These are phyloP conservation scores for Artemisia annua DNA, from an alignment of 129 eudicot species.

Conservation along the genomic window DNA sequence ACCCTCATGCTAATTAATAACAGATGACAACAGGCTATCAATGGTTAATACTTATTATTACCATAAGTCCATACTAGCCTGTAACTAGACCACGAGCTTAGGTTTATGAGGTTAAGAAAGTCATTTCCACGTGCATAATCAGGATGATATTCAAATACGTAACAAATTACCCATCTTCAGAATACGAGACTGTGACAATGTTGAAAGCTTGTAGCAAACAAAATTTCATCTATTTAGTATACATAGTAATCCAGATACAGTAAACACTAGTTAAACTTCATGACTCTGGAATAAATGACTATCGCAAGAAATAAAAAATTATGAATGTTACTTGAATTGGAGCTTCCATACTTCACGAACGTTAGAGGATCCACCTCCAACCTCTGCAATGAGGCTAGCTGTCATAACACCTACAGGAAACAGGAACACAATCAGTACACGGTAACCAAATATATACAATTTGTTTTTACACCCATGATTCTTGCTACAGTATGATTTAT, in stretches of 20 bases:
- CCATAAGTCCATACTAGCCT: no score
- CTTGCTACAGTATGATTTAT: no score
- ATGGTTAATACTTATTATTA: neutral
- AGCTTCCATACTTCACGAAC: constrained; percentile 96
- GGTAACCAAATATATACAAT: no score
- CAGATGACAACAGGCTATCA: neutral
- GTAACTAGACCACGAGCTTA: no score
- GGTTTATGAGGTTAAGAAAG: no score
- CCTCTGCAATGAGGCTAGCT: constrained; percentile 71
- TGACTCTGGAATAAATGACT: neutral
- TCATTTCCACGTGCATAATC: no score
- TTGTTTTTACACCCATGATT: no score
- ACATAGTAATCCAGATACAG: neutral
- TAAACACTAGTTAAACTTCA: constrained; percentile 6
- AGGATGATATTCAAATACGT: no score
- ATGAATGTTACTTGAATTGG: constrained; percentile 41
- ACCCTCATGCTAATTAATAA: neutral
- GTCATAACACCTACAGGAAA: constrained; percentile 51
- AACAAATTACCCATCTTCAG: neutral
- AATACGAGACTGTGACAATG: neutral
- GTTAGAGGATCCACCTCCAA: constrained; percentile 91
- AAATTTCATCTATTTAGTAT: constrained; percentile 7
- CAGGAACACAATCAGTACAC: neutral
- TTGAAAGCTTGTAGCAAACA: neutral
- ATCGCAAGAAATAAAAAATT: constrained; percentile 8